phyloP scores from a whole-genome alignment of 2,329 filamentous ascomycete species.

The Colletotrichum siamense region DNA sequence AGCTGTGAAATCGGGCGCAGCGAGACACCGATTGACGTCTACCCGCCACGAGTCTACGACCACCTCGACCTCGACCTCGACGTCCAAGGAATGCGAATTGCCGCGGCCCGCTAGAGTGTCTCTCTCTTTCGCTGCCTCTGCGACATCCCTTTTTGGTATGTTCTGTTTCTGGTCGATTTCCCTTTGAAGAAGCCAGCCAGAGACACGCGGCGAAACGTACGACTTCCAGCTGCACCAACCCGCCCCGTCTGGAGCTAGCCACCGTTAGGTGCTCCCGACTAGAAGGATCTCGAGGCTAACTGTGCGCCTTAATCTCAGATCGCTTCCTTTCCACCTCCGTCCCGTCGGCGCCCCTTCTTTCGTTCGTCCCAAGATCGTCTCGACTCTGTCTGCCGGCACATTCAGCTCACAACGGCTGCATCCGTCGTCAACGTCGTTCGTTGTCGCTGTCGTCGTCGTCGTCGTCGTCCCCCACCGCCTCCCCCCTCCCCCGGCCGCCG shows the following conservation, averaged over 20 bases:
- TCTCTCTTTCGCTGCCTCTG: not conserved
- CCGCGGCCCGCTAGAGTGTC: constrained; percentile 5
- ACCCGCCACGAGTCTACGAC: not conserved
- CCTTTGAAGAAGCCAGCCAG: constrained; percentile 2
- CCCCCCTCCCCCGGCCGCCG: not conserved
- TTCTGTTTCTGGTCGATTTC: not conserved
- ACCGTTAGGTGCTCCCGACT: constrained; percentile 11
- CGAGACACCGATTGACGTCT: not conserved
- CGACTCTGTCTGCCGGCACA: not conserved
- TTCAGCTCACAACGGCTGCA: not conserved
- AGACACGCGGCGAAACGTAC: constrained; percentile 10
- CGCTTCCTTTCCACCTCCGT: not conserved
- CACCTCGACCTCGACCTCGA: not conserved
- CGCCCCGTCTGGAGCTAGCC: not conserved
- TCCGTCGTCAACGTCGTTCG: not conserved
- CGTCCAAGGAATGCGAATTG: not conserved
- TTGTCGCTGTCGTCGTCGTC: not conserved
- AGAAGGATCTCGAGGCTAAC: not conserved
- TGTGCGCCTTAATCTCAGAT: not conserved
- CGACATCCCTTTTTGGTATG: not conserved
- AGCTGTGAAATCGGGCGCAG: not conserved
- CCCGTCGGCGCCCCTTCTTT: not conserved
- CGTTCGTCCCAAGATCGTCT: not conserved
- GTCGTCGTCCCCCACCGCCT: not conserved
- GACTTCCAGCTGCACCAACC: not conserved